Base-by-base conservation (phyloP, 2,329 filamentous ascomycete species). In the Pseudocercospora fuligena region DNA sequence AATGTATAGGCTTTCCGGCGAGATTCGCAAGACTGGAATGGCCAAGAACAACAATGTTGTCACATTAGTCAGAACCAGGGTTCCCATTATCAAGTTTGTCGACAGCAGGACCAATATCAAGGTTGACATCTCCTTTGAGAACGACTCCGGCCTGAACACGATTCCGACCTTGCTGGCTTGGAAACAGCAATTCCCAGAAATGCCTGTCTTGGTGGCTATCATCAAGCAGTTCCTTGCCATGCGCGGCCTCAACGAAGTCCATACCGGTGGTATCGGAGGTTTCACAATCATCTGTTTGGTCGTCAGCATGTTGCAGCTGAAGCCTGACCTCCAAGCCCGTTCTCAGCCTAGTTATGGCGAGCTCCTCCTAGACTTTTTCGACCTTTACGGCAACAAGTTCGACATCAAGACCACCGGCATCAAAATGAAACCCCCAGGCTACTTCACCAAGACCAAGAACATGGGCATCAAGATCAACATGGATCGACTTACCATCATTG, bases 41-140 rank as follows among this genome's bases (percentile, higher is more conserved):
- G 86, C 90, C 1, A 82, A 86, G 16, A 75, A 82, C 1, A 81
- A 84, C 6, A 84, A 87, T 1, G 83, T 93, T 33, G 86, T 91
- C 72, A 84, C 90, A 36, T 92, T 99, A 71, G 75, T 85, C 1
- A 83, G 85, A 70, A 94, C 95, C 23, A 93, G 91, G 73, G 94
- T 99, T 2, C 95, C 95, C 0, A 88, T 99, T 62, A 88, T 98
- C 80, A 99, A 99, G 78, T 98, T 92, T 75, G 86, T 92, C 53
- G 95, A 99, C 75, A 84, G 82, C 63, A 74, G 86, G 61, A 97
- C 94, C 1, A 89, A 89, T 12, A 82, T 99, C 61, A 92, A 91
- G 72, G 91, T 98, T 12, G 95, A 99, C 77, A 87, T 99, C 12
- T 98, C 94, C 0, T 97, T 99, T 76, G 94, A 99, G 80, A 98